A percentile compares a stretch with the other conserved stretches of the same genome.
These are phyloP conservation scores for Mrakia frigida DNA, from an alignment of 768 basidiomycete genomes.

Conservation along the genomic window DNA sequence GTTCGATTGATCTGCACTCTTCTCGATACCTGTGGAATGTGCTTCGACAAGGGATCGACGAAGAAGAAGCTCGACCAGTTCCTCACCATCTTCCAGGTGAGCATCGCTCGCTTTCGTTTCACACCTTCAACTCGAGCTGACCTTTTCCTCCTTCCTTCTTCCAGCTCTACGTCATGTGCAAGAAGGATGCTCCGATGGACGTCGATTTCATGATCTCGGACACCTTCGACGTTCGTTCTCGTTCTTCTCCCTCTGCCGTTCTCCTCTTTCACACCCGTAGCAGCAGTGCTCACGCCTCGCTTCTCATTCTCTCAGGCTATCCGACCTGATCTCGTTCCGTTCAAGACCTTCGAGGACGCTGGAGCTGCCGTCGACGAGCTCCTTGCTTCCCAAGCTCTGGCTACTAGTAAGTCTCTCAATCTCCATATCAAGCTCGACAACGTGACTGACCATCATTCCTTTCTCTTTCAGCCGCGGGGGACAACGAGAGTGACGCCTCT, in stretches of 20 bases:
- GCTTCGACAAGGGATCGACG: slow-evolving; percentile 89
- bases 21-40: slow-evolving; percentile 93
- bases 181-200: slow-evolving; percentile 80
- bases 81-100: slow-evolving; percentile 85
- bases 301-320: slow-evolving; percentile 56
- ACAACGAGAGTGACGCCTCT: slow-evolving; percentile 32
- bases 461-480: slow-evolving; percentile 48
- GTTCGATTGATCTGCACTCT: slow-evolving; percentile 84
- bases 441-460: background rate
- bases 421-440: background rate
- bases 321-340: slow-evolving; percentile 68
- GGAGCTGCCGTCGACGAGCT: slow-evolving; percentile 85
- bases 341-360: slow-evolving; percentile 77
- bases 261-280: background rate
- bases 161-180: slow-evolving; percentile 82
- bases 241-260: background rate
- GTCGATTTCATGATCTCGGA: slow-evolving; percentile 96
- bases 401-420: slow-evolving; percentile 50
- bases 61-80: slow-evolving; percentile 91
- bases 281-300: background rate
- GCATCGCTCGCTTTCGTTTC: slow-evolving; percentile 4
- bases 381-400: slow-evolving; percentile 63
- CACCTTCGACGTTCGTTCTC: slow-evolving; percentile 68
- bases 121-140: slow-evolving; percentile 41
- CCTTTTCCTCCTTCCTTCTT: background rate